Conservation (phyloP, 2,329 filamentous ascomycete species). For the Colletotrichum orbiculare region DNA sequence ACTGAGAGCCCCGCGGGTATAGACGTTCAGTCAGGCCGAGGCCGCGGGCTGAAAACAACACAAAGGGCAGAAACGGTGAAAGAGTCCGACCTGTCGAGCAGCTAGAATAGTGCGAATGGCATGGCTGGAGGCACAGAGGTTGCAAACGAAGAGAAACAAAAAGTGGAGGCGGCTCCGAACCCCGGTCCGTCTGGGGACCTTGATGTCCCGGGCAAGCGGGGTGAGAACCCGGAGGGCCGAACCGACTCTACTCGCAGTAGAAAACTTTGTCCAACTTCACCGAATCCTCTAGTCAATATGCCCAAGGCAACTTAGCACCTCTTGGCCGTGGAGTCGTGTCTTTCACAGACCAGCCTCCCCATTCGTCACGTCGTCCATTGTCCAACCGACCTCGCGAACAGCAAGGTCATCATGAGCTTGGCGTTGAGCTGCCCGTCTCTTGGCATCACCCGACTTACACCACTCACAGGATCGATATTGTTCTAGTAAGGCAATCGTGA, state of each 20-base stretch:
- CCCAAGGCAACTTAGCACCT: constrained; percentile 21
- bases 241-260: constrained; percentile 17
- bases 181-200: constrained; percentile 31
- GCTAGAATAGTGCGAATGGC: too few relatives aligned
- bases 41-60: constrained; percentile 5
- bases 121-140: background rate
- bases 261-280: constrained; percentile 18
- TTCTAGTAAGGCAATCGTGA: constrained; percentile 16
- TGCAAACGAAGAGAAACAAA: background rate
- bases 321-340: constrained; percentile 32
- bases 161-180: constrained; percentile 25
- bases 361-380: constrained; percentile 2
- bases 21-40: background rate
- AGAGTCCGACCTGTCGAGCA: background rate
- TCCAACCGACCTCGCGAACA: constrained; percentile 8
- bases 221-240: constrained; percentile 34
- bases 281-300: constrained; percentile 15
- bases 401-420: constrained; percentile 32
- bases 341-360: constrained; percentile 3
- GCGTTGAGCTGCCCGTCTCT: constrained; percentile 26
- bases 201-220: constrained; percentile 28
- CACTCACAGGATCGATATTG: constrained; percentile 18
- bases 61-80: background rate
- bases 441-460: constrained; percentile 32
- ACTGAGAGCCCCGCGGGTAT: background rate